Conservation (phyloP, 495 filamentous ascomycete genomes). For the Chaetomium cochliodes region DNA sequence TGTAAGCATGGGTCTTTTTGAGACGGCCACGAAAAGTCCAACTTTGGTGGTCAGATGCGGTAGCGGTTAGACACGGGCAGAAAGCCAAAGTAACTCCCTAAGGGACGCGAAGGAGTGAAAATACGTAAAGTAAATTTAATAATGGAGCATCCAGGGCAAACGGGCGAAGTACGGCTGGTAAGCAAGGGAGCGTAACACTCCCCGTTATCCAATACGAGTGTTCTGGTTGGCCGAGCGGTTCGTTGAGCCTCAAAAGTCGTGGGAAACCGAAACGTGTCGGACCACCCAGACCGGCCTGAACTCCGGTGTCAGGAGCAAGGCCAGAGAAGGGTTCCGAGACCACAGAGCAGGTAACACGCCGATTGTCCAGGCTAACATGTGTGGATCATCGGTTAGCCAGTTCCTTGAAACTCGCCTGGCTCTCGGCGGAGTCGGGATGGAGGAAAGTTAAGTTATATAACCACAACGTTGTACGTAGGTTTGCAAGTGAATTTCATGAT, state of each 20-base stretch:
- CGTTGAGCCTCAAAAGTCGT: neutral
- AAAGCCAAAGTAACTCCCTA: neutral
- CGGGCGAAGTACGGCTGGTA: neutral
- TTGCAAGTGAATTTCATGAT: neutral
- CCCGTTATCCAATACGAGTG: neutral
- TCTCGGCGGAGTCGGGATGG: too few species aligned
- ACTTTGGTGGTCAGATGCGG: neutral
- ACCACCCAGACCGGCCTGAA: neutral
- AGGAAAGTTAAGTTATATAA: too few species aligned
- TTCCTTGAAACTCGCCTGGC: too few species aligned
- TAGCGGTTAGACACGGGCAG: neutral
- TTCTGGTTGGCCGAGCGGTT: neutral
- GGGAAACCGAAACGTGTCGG: neutral
- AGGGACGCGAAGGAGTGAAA: neutral
- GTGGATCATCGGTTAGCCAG: too few species aligned
- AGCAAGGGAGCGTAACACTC: neutral
- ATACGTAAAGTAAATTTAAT: neutral
- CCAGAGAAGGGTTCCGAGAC: neutral
- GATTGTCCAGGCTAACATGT: neutral
- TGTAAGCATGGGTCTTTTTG: neutral
- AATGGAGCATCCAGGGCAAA: too few species aligned
- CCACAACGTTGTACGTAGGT: too few species aligned
- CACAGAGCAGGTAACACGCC: too few species aligned
- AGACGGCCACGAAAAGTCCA: neutral
- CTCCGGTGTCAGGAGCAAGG: neutral